phyloP scores from a whole-genome alignment of 2,329 filamentous ascomycete genomes.

The Cladosporium halotolerans region DNA sequence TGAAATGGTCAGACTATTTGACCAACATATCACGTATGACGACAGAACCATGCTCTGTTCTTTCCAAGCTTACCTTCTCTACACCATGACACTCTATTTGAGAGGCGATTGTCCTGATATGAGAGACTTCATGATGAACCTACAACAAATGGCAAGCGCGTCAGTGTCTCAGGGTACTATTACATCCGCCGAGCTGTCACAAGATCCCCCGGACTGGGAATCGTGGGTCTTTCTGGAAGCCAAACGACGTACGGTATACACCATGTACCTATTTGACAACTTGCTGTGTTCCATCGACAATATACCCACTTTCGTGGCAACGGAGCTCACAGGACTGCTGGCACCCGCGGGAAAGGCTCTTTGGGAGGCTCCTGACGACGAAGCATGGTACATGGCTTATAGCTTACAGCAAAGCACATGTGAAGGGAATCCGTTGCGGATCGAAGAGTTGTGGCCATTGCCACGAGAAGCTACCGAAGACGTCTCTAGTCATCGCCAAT shows the following conservation, averaged over 20 bases:
- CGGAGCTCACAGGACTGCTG: background rate
- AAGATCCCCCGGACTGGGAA: background rate
- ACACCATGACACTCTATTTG: background rate
- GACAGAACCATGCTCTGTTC: background rate
- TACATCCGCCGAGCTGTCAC: background rate
- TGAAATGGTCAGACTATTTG: background rate
- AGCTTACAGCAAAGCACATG: background rate
- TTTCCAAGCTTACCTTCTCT: background rate
- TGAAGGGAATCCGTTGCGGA: background rate
- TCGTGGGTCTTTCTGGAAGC: background rate
- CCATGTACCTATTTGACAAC: background rate
- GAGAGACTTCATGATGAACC: background rate
- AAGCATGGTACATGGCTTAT: background rate
- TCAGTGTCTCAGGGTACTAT: background rate
- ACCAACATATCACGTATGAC: background rate
- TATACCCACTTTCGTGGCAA: background rate
- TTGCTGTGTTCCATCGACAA: background rate
- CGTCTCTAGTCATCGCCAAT: background rate
- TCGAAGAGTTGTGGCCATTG: background rate
- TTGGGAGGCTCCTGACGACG: background rate
- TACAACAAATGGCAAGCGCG: background rate
- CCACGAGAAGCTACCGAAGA: background rate
- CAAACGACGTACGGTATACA: background rate
- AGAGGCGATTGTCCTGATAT: background rate
- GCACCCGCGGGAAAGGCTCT: background rate